phyloP scores from a whole-genome alignment of 345 rosid species.

The Eucalyptus sideroxylon region DNA sequence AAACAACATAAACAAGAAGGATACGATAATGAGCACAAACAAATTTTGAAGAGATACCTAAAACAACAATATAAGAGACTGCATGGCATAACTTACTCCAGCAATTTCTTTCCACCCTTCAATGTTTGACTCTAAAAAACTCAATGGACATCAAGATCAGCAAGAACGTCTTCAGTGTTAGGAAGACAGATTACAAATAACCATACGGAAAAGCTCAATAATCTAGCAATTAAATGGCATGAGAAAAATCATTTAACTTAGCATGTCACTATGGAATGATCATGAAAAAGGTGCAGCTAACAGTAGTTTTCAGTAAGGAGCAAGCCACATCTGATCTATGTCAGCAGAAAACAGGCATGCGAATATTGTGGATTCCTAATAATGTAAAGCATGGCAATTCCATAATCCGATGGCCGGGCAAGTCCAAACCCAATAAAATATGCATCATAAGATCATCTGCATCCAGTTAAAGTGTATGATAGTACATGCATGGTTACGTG shows the following conservation, averaged over 20 bases:
- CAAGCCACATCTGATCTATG: neutral
- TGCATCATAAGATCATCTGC: neutral
- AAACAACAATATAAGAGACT: neutral
- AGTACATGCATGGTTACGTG: neutral
- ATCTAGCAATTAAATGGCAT: neutral
- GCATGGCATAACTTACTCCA: constrained; percentile 25
- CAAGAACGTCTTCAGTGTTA: neutral
- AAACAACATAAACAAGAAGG: neutral
- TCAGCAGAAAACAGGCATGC: neutral
- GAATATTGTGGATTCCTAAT: neutral
- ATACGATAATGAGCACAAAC: neutral
- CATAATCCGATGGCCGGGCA: neutral
- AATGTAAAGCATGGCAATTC: neutral
- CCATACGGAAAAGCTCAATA: neutral
- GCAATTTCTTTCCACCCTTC: neutral
- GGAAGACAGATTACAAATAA: neutral
- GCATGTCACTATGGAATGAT: neutral
- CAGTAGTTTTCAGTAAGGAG: neutral
- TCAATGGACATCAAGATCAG: constrained; percentile 4
- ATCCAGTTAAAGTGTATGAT: neutral
- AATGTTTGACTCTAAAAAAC: constrained; percentile 43
- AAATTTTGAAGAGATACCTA: neutral
- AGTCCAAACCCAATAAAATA: neutral
- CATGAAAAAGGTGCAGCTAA: neutral
- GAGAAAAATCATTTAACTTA: neutral